Evolutionary conservation across 768 basidiomycete species (phyloP).

Genomic region (Tylopilus balloui): DNA sequence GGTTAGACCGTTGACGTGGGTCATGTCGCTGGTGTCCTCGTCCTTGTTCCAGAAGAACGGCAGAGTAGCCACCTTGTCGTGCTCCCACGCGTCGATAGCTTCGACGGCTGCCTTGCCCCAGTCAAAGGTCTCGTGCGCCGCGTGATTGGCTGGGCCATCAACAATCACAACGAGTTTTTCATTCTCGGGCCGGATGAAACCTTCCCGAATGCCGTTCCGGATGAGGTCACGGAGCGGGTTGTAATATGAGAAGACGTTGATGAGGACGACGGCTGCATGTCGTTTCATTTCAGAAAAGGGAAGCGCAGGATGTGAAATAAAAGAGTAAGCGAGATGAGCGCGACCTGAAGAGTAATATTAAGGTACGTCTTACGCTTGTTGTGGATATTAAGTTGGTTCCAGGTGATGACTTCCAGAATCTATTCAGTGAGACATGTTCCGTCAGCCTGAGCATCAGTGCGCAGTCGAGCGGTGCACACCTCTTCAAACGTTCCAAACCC

Average conservation of each 20-base stretch:
- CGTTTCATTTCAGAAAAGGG: background rate
- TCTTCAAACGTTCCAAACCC: constrained; percentile 97
- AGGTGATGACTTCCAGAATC: constrained; percentile 90
- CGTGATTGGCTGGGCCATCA: constrained; percentile 57
- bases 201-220: constrained; percentile 56
- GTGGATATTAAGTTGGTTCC: constrained; percentile 90
- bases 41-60: constrained; percentile 51
- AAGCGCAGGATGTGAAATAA: background rate
- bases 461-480: constrained; percentile 28
- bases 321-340: background rate
- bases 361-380: constrained; percentile 58
- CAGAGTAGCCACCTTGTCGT: constrained; percentile 25
- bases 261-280: constrained; percentile 67
- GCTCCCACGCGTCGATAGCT: constrained; percentile 60
- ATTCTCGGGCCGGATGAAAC: constrained; percentile 68
- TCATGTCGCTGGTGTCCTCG: constrained; percentile 32
- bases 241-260: constrained; percentile 86
- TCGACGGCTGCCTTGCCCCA: constrained; percentile 73
- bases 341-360: background rate
- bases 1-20: constrained; percentile 5
- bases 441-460: constrained; percentile 2
- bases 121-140: constrained; percentile 57
- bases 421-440: constrained; percentile 24
- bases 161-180: constrained; percentile 66
- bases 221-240: constrained; percentile 78